These are phyloP conservation scores for Postia placenta DNA, from an alignment of 768 basidiomycete genomes.

Conservation along the genomic window DNA sequence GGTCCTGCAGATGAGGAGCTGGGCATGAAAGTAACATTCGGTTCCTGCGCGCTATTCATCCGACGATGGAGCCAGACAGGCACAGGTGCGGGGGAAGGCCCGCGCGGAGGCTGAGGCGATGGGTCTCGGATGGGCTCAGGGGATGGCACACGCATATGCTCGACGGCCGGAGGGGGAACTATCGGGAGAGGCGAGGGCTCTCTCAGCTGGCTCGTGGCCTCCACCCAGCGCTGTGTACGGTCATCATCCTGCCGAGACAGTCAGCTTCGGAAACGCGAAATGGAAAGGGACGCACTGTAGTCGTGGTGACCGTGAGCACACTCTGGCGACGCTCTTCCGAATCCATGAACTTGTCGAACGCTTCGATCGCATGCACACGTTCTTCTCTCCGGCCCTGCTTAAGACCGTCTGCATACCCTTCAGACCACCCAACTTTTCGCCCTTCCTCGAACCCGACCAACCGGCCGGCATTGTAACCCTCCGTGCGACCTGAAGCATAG, in stretches of 20 bases:
- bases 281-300: slow-evolving; percentile 2
- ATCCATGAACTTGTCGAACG: slow-evolving; percentile 51
- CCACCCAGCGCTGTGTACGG: slow-evolving; percentile 16
- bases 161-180: background rate
- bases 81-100: slow-evolving; percentile 12
- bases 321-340: slow-evolving; percentile 31
- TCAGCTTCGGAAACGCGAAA: background rate
- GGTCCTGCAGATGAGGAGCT: background rate
- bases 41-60: slow-evolving; percentile 3
- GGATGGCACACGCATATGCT: background rate
- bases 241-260: slow-evolving; percentile 7
- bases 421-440: slow-evolving; percentile 27
- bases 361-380: slow-evolving; percentile 45
- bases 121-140: slow-evolving; percentile 2
- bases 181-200: slow-evolving; percentile 9
- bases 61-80: slow-evolving; percentile 19
- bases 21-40: background rate
- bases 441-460: slow-evolving; percentile 26
- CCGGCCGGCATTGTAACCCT: slow-evolving; percentile 22
- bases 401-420: slow-evolving; percentile 32
- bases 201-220: slow-evolving; percentile 13
- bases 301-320: slow-evolving; percentile 8
- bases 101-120: slow-evolving; percentile 12
- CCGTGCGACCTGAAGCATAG: slow-evolving; percentile 25
- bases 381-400: slow-evolving; percentile 41